Evolutionary conservation across 2,329 filamentous ascomycete species (phyloP).

Genomic region (Venturia nashicola): DNA sequence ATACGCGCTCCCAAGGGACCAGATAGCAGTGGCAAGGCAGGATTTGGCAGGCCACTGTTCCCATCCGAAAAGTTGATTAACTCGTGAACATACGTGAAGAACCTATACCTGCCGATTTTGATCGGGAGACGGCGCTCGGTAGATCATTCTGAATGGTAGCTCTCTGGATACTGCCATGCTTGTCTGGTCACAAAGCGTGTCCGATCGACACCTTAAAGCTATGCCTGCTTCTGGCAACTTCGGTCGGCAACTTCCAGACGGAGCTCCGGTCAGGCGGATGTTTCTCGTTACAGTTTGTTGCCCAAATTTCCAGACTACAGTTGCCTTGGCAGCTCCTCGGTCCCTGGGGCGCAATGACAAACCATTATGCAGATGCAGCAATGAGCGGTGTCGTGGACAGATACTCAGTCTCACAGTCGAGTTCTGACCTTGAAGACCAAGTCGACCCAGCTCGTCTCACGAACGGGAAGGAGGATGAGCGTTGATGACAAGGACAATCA

Average conservation of each 20-base stretch:
- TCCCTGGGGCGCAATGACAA: background rate
- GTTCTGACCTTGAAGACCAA: background rate
- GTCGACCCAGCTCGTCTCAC: background rate
- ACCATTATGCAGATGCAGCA: background rate
- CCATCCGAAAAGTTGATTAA: background rate
- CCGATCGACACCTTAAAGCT: no score
- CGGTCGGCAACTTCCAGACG: no score
- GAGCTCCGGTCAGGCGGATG: no score
- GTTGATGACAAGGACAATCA: background rate
- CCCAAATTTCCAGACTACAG: no score
- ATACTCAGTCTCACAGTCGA: background rate
- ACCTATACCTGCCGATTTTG: background rate
- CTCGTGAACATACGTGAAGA: background rate
- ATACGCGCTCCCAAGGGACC: constrained; percentile 68
- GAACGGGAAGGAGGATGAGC: background rate
- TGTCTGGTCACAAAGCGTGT: no score
- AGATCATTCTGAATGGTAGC: background rate
- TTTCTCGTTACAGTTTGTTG: no score
- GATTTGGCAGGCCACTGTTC: constrained; percentile 43
- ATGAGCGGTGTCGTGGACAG: background rate
- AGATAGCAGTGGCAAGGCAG: constrained; percentile 61
- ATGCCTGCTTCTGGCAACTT: no score
- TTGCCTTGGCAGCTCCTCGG: background rate
- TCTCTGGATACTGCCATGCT: background rate
- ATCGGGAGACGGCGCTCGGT: background rate